Evolutionary conservation across 1,284 basidiomycete species (phyloP).

Genomic region (Tylopilus sp.): DNA sequence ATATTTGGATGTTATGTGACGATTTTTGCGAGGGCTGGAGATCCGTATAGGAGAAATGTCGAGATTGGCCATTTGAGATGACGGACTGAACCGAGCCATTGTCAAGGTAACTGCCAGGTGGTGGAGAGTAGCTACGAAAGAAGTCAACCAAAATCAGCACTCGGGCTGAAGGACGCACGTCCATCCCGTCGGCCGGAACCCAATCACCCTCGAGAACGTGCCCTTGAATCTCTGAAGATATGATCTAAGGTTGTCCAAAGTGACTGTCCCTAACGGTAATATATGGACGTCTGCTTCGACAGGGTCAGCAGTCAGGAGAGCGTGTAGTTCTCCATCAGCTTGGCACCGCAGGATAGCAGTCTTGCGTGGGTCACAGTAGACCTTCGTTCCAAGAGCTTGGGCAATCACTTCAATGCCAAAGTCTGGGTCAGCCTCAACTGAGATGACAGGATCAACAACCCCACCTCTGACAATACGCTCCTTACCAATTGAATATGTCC

Average conservation of each 20-base stretch:
- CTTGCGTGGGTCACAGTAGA: slow-evolving; percentile 89
- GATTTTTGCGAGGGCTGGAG: slow-evolving; percentile 74
- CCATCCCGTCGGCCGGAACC: slow-evolving; percentile 94
- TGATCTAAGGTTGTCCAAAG: slow-evolving; percentile 71
- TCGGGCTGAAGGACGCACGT: slow-evolving; percentile 50
- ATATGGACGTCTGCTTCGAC: slow-evolving; percentile 80
- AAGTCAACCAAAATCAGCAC: background rate
- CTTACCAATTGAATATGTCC: slow-evolving; percentile 96
- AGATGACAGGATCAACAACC: background rate
- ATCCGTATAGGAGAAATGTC: slow-evolving; percentile 63
- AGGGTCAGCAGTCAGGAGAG: slow-evolving; percentile 77
- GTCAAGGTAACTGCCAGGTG: slow-evolving; percentile 60
- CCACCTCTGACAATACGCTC: slow-evolving; percentile 93
- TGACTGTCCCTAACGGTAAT: slow-evolving; percentile 76
- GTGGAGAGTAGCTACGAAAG: slow-evolving; percentile 59
- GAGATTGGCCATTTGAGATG: slow-evolving; percentile 62
- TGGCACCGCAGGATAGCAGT: slow-evolving; percentile 77
- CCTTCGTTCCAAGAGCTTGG: slow-evolving; percentile 73
- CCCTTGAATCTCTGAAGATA: slow-evolving; percentile 79
- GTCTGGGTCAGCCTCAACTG: background rate
- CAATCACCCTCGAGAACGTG: slow-evolving; percentile 72
- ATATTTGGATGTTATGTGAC: slow-evolving; percentile 66
- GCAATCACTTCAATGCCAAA: slow-evolving; percentile 65
- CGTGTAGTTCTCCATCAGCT: slow-evolving; percentile 77
- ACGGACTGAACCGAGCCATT: slow-evolving; percentile 59